Evolutionary conservation across 371 early-diverging fungal species (phyloP).

Genomic region (Actinomortierella ambigua): DNA sequence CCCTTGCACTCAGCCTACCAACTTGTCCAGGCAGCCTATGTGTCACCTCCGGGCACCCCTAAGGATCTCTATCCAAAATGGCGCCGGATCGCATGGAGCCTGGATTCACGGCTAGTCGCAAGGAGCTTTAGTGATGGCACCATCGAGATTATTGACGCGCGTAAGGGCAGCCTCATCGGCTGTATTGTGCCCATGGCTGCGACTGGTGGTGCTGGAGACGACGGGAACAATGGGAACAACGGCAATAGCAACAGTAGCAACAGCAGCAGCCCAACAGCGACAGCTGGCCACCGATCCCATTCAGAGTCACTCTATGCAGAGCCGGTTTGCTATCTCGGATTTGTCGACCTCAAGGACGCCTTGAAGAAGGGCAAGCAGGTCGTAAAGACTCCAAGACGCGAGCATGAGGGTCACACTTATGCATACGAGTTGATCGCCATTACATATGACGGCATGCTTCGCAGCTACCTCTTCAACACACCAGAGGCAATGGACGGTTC

Average conservation of each 20-base stretch:
- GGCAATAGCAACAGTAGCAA: background rate
- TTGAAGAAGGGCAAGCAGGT: background rate
- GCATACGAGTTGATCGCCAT: conserved; percentile 47
- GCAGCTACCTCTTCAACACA: conserved; percentile 50
- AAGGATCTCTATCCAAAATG: conserved; percentile 49
- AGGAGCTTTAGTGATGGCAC: conserved; percentile 48
- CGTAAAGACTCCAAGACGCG: background rate
- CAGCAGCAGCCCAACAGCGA: conserved; percentile 2
- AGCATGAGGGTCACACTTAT: conserved; percentile 38
- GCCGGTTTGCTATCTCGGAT: conserved; percentile 46
- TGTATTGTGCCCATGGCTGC: conserved; percentile 26
- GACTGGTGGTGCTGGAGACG: background rate
- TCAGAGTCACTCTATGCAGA: conserved; percentile 37
- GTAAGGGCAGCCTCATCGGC: conserved; percentile 38
- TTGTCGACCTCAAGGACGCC: conserved; percentile 19
- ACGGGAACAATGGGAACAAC: background rate
- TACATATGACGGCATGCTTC: conserved; percentile 46
- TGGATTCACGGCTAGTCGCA: conserved; percentile 47
- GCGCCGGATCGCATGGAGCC: conserved; percentile 50
- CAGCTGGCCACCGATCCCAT: background rate
- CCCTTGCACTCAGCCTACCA: conserved; percentile 44
- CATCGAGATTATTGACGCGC: conserved; percentile 41
- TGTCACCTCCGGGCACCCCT: conserved; percentile 15
- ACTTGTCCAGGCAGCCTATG: conserved; percentile 33
- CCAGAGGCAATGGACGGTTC: conserved; percentile 15